These are phyloP conservation scores for Apiotrichum siamense DNA, from an alignment of 1,284 basidiomycete genomes.

Conservation along the genomic window DNA sequence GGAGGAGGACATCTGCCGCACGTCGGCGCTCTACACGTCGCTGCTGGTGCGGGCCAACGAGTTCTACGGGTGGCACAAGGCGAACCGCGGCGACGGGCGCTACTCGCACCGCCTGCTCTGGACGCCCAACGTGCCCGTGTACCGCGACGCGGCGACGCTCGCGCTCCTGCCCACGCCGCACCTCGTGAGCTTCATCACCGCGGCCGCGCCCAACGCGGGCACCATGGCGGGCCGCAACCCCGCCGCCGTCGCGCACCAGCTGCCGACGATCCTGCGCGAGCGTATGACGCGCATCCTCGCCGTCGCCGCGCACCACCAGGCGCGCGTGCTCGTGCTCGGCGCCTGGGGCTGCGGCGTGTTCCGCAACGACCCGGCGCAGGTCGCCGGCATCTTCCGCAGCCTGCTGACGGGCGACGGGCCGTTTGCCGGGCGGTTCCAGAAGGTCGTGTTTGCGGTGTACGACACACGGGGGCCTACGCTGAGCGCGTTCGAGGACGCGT, in stretches of 20 bases:
- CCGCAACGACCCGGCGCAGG: constrained; percentile 7
- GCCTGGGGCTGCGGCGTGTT: constrained; percentile 20
- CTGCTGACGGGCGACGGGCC: constrained; percentile 4
- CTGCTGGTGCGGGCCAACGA: constrained; percentile 2
- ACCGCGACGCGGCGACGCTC: background rate
- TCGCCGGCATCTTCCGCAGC: constrained; percentile 2
- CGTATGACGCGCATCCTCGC: constrained; percentile 15
- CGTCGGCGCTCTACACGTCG: constrained; percentile 11
- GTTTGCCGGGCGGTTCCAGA: constrained; percentile 5
- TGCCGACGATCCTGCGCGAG: constrained; percentile 1
- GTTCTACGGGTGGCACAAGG: constrained; percentile 8
- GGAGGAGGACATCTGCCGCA: constrained; percentile 18
- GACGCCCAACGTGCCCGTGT: constrained; percentile 11
- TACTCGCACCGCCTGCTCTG: constrained; percentile 18
- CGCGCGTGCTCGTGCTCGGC: constrained; percentile 12
- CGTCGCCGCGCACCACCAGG: constrained; percentile 2
- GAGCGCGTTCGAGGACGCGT: background rate
- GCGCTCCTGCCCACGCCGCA: constrained; percentile 3
- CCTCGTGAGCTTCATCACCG: constrained; percentile 6
- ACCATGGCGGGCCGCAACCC: constrained; percentile 2
- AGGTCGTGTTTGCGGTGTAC: constrained; percentile 13
- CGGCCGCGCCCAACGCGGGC: constrained; percentile 12
- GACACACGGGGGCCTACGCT: constrained; percentile 1
- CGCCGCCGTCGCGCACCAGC: background rate
- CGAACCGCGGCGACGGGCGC: constrained; percentile 3